Base-by-base conservation (phyloP, 2,329 filamentous ascomycete genomes). In the Cyanodermella asteris region DNA sequence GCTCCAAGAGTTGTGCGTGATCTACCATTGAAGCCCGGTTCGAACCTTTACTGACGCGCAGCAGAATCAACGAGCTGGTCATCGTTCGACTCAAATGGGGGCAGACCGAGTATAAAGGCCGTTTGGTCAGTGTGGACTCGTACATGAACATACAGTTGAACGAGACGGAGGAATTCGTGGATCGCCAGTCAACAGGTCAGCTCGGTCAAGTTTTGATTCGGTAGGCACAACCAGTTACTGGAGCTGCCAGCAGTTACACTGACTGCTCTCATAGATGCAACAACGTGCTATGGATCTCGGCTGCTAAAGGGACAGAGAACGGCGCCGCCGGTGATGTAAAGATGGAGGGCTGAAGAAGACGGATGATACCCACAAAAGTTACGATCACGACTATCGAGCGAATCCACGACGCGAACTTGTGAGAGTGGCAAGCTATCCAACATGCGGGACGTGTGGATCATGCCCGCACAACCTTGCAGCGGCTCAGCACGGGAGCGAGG, bases 121-220 rank as follows among this genome's bases (percentile, higher is more conserved):
- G 68, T 36, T 67, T 97, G 34, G 76, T 91, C 44, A 84, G 75
- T 41, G 77, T 91, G 44, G 87, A 97, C 56, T 81, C 76, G 45
- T 97, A 97, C 60, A 94, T 97, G 84, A 97, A 97, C 58, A 71
- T 97, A 35, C 81, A 94, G 55, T 65, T 97, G 34, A 70, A 72
- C 36, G 72, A 74, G 41, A 82, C 84, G 25, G 77, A 91, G 53
- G 87, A 97, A 52, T 93, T 73, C 53, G 76, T 91, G 43, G 70
- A 81, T 45, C 73, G 78, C 38, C 76, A 90, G 62, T 72, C 69
- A 47, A 80, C 74, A 18, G 84, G 81, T 29, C 67, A 67, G 24
- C 55, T 97, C 36, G 87, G 87, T 5, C 75, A 91, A 52, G 82
- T 97, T 22, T 51, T 97, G 41, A 94, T 97, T 43, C 62, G 84